These are phyloP conservation scores for Neurospora discreta DNA, from an alignment of 495 filamentous ascomycete species.

Conservation along the genomic window DNA sequence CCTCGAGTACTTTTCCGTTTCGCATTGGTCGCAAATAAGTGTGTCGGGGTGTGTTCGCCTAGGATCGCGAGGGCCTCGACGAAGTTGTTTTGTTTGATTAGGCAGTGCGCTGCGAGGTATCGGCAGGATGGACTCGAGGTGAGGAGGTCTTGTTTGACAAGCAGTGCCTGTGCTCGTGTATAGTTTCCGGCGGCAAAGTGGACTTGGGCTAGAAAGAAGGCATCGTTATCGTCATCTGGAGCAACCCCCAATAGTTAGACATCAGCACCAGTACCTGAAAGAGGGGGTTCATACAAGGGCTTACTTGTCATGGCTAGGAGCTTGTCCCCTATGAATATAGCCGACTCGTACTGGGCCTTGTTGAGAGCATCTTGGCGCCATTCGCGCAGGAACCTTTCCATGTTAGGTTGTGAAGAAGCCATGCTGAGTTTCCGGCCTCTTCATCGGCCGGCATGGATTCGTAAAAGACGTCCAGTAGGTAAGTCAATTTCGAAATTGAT, in stretches of 20 bases:
- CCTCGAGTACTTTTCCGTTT: conserved; percentile 42
- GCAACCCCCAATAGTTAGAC: background rate
- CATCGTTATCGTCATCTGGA: conserved; percentile 70
- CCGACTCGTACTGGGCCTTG: conserved; percentile 89
- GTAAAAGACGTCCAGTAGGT: background rate
- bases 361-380: conserved; percentile 91
- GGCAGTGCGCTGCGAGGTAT: conserved; percentile 86
- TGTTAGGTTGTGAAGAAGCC: conserved; percentile 28
- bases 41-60: conserved; percentile 82
- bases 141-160: conserved; percentile 77
- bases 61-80: conserved; percentile 81
- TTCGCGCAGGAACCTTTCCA: conserved; percentile 84
- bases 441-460: background rate
- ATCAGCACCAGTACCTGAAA: background rate
- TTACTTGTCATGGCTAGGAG: conserved; percentile 83
- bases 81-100: conserved; percentile 80
- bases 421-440: conserved; percentile 1
- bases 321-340: conserved; percentile 95
- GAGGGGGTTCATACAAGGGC: conserved; percentile 11
- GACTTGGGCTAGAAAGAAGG: conserved; percentile 87
- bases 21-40: conserved; percentile 59
- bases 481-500: background rate
- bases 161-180: conserved; percentile 72
- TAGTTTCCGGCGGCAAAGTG: conserved; percentile 93
- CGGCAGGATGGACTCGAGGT: conserved; percentile 71